Percentiles rank a stretch among this genome's conserved stretches.
Evolutionary conservation across 352 stramenopile species (phyloP).

Genomic region (Pythium brachiatum): DNA sequence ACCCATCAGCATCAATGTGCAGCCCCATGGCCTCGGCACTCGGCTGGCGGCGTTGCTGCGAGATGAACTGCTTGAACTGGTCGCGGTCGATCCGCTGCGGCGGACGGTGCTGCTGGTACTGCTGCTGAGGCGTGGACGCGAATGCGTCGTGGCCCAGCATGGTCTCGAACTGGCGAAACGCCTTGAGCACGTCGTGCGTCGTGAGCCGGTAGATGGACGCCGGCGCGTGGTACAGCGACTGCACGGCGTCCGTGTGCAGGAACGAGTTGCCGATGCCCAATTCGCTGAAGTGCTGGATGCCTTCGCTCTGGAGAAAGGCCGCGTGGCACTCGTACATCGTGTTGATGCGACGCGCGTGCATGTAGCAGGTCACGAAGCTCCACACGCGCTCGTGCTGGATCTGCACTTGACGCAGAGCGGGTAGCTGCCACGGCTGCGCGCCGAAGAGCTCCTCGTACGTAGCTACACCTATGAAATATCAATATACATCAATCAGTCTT

Average conservation of each 20-base stretch:
- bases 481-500: constrained; percentile 5
- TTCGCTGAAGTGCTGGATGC: constrained; percentile 55
- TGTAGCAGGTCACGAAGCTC: constrained; percentile 78
- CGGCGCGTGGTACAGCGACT: constrained; percentile 56
- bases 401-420: constrained; percentile 53
- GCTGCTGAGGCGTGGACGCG: background rate
- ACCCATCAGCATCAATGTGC: constrained; percentile 54
- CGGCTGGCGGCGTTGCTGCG: constrained; percentile 62
- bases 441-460: constrained; percentile 59
- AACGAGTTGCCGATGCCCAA: constrained; percentile 83
- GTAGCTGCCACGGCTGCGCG: constrained; percentile 38
- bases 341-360: constrained; percentile 66
- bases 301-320: constrained; percentile 65
- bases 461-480: constrained; percentile 32
- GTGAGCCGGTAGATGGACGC: constrained; percentile 48
- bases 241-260: constrained; percentile 72
- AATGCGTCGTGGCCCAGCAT: constrained; percentile 70
- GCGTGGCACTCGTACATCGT: constrained; percentile 75
- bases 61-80: constrained; percentile 72
- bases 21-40: constrained; percentile 66
- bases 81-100: constrained; percentile 56
- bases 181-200: constrained; percentile 62
- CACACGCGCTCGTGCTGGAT: constrained; percentile 71
- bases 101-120: constrained; percentile 25
- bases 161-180: constrained; percentile 65